Evolutionary conservation across 345 rosid species (phyloP), one percentile per base, ranked within the genome.

Genomic region (Laguncularia racemosa): DNA sequence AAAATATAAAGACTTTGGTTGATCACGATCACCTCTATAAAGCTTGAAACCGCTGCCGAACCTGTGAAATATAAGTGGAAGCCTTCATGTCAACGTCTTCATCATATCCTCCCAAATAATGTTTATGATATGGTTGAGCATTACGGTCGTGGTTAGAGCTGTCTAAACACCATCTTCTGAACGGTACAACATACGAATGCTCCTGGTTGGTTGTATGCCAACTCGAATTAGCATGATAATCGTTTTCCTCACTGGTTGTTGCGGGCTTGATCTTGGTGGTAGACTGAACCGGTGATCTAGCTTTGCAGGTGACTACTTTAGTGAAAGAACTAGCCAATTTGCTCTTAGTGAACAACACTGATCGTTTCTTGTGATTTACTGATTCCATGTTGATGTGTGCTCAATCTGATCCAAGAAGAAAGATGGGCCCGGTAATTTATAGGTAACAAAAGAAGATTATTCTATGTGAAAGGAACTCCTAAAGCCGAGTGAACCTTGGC

Each of bases 21-120:
- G 46, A 28, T 58, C 59, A 4, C 62, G 20, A 28, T 74, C 73
- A 44, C 55, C 52, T 47, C 54, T 56, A 50, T 73, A 75, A 2
- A 54, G 57, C n/a, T 64, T 58, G 69, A 81, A 33, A 76, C 53
- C 78, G 64, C 52, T 81, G 73, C 18, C 57, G 72, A 59, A 74
- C 84, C n/a, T 16, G 12, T 0, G 67, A 50, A 50, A 78, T 84
- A 56, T 68, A 76, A 57, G 55, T 63, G 5, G 78, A 44, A 8
- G 84, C 81, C 63, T 66, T 74, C 52, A 15, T 12, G 56, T 84
- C 82, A 15, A 76, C 79, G 48, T 81, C 65, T 61, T 68, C 82
- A 14, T 78, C 84, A 12, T 65, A 78, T 6, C 57, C 63, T n/a
- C 14, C 19, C 19, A 52, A 65, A 33, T 20, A 28, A 16, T 48